Evolutionary conservation across 768 basidiomycete species (phyloP).

Genomic region (Symmetrospora coprosmae): DNA sequence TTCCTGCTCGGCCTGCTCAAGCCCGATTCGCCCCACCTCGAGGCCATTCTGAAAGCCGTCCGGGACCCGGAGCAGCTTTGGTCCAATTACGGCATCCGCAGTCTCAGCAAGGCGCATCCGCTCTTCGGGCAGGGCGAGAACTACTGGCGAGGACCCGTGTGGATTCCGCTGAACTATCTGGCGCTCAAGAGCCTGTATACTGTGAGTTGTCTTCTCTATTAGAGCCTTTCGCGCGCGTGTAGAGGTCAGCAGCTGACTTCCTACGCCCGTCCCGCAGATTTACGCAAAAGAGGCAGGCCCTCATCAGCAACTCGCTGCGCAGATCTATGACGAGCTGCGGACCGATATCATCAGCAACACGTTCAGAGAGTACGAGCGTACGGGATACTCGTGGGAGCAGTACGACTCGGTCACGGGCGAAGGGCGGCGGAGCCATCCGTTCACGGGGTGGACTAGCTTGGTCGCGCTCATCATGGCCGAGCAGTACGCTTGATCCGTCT

Average conservation of each 20-base stretch:
- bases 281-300: slow-evolving; percentile 72
- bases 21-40: slow-evolving; percentile 62
- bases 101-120: slow-evolving; percentile 72
- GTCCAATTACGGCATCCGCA: slow-evolving; percentile 80
- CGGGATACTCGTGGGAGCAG: slow-evolving; percentile 95
- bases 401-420: slow-evolving; percentile 73
- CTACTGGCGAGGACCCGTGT: slow-evolving; percentile 94
- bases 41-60: slow-evolving; percentile 63
- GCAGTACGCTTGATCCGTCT: no score
- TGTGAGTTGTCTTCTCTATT: slow-evolving; percentile 39
- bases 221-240: neutral
- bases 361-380: slow-evolving; percentile 73
- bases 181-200: slow-evolving; percentile 63
- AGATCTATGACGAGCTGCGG: slow-evolving; percentile 67
- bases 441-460: slow-evolving; percentile 50
- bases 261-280: slow-evolving; percentile 42
- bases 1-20: slow-evolving; percentile 70
- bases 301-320: slow-evolving; percentile 54
- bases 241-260: neutral
- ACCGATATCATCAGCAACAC: slow-evolving; percentile 75
- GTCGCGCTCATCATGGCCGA: slow-evolving; percentile 31
- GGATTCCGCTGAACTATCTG: slow-evolving; percentile 96
- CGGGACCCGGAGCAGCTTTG: slow-evolving; percentile 71
- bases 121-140: slow-evolving; percentile 84
- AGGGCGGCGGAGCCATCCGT: slow-evolving; percentile 80